phyloP scores from a whole-genome alignment of 73 alveolate species.

The Tetrahymena thermophila region DNA sequence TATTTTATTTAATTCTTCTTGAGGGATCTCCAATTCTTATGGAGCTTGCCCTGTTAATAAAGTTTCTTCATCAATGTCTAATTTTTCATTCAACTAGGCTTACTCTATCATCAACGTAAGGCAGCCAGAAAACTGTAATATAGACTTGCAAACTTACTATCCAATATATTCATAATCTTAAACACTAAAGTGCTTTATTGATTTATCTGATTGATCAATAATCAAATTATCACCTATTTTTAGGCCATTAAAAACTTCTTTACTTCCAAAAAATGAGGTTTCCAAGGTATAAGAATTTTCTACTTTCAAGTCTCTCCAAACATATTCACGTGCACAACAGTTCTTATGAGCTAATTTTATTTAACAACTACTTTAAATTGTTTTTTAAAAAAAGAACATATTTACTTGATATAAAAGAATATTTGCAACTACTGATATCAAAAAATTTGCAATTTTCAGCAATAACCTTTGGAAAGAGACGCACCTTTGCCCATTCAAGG shows the following conservation, averaged over 20 bases:
- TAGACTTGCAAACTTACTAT: neutral
- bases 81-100: neutral
- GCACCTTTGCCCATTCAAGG: neutral
- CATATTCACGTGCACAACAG: slow-evolving; percentile 87
- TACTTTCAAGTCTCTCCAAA: slow-evolving; percentile 77
- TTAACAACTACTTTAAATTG: neutral
- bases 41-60: neutral
- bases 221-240: neutral
- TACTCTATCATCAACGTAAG: neutral
- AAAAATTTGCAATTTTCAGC: neutral
- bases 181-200: neutral
- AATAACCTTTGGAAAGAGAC: neutral
- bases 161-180: neutral
- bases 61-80: neutral
- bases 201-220: neutral
- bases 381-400: neutral
- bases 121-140: neutral
- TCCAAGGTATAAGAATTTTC: slow-evolving; percentile 89
- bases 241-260: neutral
- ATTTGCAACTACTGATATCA: neutral
- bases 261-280: slow-evolving; percentile 84
- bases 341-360: neutral
- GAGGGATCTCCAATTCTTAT: neutral
- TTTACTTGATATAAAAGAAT: neutral
- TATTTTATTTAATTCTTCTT: neutral